Evolutionary conservation across 106 monocot species (phyloP), one percentile per base, ranked within the genome.

Genomic region (Dactylorhiza incarnata): DNA sequence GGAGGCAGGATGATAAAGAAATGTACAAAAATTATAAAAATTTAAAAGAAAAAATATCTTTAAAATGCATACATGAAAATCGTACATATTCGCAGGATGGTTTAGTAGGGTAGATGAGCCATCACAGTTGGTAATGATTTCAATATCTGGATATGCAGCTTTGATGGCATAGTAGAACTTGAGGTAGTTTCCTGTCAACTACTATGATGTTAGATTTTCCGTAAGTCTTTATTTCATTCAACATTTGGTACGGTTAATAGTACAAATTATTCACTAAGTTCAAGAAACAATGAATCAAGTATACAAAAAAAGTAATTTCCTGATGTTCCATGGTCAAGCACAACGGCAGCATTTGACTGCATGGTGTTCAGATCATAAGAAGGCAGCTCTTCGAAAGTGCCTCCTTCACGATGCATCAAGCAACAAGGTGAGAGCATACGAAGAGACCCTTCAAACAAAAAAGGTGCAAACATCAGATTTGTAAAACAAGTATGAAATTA

Each of bases 241-340:
- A 69, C 2, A 14, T 69, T 45, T 69, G 14, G 43, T 43, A 17
- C 9, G 23, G 16, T 69, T 14, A 45, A 45, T 0, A 45, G 45
- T 69, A 37, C 45, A 45, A 45, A 65, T 11, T 25, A 65, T 25
- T 29, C 9, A 65, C 0, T 11, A 9, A 65, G 0, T 13, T 37
- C 2, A 10, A 65, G 26, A 65, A 65, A 65, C 63, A 65, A 65
- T 65, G 63, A 65, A 25, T 12, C 63, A 65, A 62, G 9, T 10
- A 25, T 10, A 65, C 10, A 65, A 26, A 65, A 24, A 71, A 23
- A 13, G 71, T 48, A 49, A 96, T 76, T 87, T 96, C 93, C n/a
- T n/a, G n/a, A n/a, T 0, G 95, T 96, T 73, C 95, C 99, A 77
- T 99, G 99, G 70, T 99, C 99, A 74, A 99, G 85, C 22, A 99